Percentiles rank a stretch among this genome's conserved stretches.
Evolutionary conservation across 73 alveolate genomes (phyloP).

Genomic region (Paramecium tetraurelia): DNA sequence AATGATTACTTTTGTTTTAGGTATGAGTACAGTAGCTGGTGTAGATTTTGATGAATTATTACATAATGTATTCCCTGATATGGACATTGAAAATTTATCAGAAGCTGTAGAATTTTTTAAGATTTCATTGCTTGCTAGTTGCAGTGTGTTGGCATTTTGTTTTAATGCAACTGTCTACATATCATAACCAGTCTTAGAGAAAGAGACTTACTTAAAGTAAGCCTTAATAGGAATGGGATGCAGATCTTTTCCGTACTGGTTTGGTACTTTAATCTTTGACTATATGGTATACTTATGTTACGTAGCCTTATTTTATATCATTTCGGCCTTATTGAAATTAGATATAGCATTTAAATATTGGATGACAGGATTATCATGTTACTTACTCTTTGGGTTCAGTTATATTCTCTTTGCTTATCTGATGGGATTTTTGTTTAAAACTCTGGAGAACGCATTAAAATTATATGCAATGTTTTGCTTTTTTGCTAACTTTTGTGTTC

Average conservation of each 20-base stretch:
- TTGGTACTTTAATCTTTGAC: slow-evolving; percentile 58
- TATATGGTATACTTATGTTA: slow-evolving; percentile 7
- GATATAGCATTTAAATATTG: background rate
- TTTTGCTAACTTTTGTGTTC: slow-evolving; percentile 16
- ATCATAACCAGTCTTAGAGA: slow-evolving; percentile 49
- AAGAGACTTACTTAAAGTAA: slow-evolving; percentile 36
- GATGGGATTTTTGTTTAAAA: slow-evolving; percentile 52
- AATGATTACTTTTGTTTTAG: slow-evolving; percentile 1
- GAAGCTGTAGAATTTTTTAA: background rate
- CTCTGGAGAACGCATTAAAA: slow-evolving; percentile 31
- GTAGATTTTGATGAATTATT: background rate
- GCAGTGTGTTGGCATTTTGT: slow-evolving; percentile 22
- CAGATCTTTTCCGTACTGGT: slow-evolving; percentile 57
- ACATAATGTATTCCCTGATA: background rate
- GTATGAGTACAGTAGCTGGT: background rate
- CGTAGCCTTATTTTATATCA: background rate
- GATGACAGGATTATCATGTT: slow-evolving; percentile 1
- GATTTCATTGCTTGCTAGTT: background rate
- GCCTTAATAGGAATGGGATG: slow-evolving; percentile 60
- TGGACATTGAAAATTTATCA: background rate
- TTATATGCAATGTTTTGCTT: slow-evolving; percentile 50
- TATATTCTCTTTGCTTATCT: slow-evolving; percentile 46
- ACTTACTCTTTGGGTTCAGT: slow-evolving; percentile 25
- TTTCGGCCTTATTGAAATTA: background rate
- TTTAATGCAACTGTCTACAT: slow-evolving; percentile 47